A percentile compares a stretch with the other conserved stretches of the same genome.
Evolutionary conservation across 257 asterid species (phyloP).

Genomic region (Przewalskia tangutica): DNA sequence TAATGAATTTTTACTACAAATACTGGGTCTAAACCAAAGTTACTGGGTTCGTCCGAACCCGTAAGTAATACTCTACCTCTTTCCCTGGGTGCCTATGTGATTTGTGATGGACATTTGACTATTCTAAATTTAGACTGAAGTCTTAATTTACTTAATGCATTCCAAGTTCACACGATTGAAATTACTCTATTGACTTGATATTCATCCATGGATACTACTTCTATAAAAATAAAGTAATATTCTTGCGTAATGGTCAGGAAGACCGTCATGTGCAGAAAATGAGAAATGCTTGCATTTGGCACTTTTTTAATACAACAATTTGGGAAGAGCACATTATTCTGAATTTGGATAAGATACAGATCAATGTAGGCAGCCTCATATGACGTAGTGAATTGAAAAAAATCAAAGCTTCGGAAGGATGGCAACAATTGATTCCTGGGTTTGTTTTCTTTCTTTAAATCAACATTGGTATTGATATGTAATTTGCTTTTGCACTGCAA

Average conservation of each 20-base stretch:
- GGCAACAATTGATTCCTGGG: neutral
- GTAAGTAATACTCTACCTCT: no score
- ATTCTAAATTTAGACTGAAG: neutral
- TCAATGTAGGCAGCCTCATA: neutral
- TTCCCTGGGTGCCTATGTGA: neutral
- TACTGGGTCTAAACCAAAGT: no score
- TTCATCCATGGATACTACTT: neutral
- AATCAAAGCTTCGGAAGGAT: neutral
- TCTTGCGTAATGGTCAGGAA: neutral
- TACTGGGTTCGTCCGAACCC: no score
- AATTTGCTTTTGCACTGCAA: neutral
- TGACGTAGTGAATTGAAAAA: neutral
- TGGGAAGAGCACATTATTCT: neutral
- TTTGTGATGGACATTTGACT: neutral
- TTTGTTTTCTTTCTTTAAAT: neutral
- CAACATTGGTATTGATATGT: neutral
- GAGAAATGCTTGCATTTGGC: neutral
- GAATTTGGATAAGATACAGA: neutral
- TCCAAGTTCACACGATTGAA: neutral
- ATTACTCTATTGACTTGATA: neutral
- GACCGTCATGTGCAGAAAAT: neutral
- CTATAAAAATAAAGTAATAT: neutral
- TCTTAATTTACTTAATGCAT: neutral
- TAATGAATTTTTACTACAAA: no score
- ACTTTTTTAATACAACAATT: neutral